These are phyloP conservation scores for Pseudotsuga menziesii DNA, from an alignment of 75 land plant species.

Conservation along the genomic window DNA sequence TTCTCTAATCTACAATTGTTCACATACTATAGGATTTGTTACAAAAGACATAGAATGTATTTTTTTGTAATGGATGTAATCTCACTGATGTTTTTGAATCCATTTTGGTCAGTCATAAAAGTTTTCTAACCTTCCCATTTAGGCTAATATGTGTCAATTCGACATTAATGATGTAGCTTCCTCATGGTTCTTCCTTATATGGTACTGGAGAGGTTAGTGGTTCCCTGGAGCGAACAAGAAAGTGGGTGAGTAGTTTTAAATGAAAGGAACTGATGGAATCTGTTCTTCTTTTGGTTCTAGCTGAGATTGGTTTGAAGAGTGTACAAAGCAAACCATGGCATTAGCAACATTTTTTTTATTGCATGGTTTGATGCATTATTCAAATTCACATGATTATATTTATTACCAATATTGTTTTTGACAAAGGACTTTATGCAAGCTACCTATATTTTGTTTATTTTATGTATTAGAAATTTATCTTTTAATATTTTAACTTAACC, in stretches of 20 bases:
- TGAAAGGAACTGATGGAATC: background rate
- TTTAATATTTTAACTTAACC: no score
- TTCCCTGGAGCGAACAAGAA: constrained; percentile 84
- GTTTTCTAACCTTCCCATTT: background rate
- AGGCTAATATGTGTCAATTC: background rate
- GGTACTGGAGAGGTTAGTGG: constrained; percentile 98
- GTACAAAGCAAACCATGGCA: background rate
- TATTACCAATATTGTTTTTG: background rate
- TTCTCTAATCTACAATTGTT: background rate
- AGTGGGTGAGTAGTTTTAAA: constrained; percentile 43
- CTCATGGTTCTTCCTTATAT: constrained; percentile 73
- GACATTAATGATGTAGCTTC: constrained; percentile 46
- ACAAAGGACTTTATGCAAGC: background rate
- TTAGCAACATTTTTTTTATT: background rate
- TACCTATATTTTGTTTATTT: background rate
- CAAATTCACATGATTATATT: constrained; percentile 1
- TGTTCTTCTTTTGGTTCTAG: background rate
- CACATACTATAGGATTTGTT: no score
- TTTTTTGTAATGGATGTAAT: no score
- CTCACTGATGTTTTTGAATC: background rate
- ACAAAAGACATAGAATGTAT: no score
- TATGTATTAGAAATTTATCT: background rate
- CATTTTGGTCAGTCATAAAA: background rate
- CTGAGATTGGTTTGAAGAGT: background rate
- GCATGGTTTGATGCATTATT: background rate